Base-by-base conservation (phyloP, 176 grass and related monocot genomes). In the Cymbopogon citratus region DNA sequence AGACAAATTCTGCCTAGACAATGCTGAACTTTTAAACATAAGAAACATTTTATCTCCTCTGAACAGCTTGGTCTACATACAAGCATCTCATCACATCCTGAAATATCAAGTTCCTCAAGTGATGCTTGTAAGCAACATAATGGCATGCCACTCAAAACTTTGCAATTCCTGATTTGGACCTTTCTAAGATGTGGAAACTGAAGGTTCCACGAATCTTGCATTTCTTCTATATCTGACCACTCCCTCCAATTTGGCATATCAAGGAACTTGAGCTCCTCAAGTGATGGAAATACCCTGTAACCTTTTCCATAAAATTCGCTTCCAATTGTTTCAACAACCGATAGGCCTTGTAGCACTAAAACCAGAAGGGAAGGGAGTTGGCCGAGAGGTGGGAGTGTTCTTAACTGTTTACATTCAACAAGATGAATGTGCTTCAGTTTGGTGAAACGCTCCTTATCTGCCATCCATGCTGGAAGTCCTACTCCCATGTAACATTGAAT, bases 371-470 rank as follows among this genome's bases (percentile, higher is more conserved):
- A 78, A 5, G 83, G 88, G 43, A 86, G 79, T n/a, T 73, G 69
- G 12, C 88, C 88, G 36, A 86, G 71, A 73, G 83, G 41, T 73
- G 88, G 84, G 28, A 90, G 83, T 15, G n/a, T 81, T 56, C 6
- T 43, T 31, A 89, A 38, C 16, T 35, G 38, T 46, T 82, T 33
- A 43, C 73, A 84, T 64, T 38, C 4, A 35, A 14, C 34, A 12
- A 89, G 40, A 34, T 59, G n/a, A 69, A 89, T 73, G 28, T 9
- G 6, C 40, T 10, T 31, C 16, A 89, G 75, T 49, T 57, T 69
- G 19, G 19, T 73, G 12, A 84, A 84, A 74, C 7, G n/a, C 18
- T 73, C 21, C 28, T n/a, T 35, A 18, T 82, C 59, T 9, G 71
- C 61, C 69, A 87, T 74, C 85, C 85, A 87, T 31, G 68, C 77